A percentile compares a stretch with the other conserved stretches of the same genome.
These are phyloP conservation scores for Kwoniella heveanensis DNA, from an alignment of 768 basidiomycete species.

Conservation along the genomic window DNA sequence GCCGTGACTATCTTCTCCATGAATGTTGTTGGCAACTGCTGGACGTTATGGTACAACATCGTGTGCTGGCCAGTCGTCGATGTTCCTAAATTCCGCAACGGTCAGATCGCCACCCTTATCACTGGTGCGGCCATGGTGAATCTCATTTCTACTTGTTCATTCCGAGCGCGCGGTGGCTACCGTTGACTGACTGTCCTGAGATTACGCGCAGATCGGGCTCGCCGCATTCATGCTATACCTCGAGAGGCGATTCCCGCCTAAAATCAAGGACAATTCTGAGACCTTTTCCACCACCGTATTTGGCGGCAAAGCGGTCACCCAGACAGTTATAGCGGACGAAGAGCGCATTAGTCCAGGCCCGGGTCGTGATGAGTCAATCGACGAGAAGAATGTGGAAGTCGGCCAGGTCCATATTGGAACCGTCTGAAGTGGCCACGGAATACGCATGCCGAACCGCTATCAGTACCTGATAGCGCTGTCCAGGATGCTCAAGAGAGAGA, in stretches of 20 bases:
- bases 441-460: too few species aligned
- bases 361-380: too few species aligned
- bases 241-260: not conserved
- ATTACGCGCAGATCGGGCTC: not conserved
- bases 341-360: slow-evolving; percentile 31
- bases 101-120: slow-evolving; percentile 60
- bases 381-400: too few species aligned
- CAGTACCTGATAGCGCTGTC: too few species aligned
- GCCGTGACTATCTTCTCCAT: slow-evolving; percentile 72
- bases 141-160: not conserved
- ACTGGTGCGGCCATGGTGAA: slow-evolving; percentile 28
- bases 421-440: too few species aligned
- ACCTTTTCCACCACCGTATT: not conserved
- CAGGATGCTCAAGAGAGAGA: too few species aligned
- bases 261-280: not conserved
- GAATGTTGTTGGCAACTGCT: slow-evolving; percentile 54
- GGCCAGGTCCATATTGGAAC: too few species aligned
- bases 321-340: not conserved
- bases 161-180: not conserved
- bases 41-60: slow-evolving; percentile 52
- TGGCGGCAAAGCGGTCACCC: not conserved
- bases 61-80: slow-evolving; percentile 74
- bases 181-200: not conserved
- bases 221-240: slow-evolving; percentile 5
- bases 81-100: slow-evolving; percentile 68